phyloP scores from a whole-genome alignment of 495 filamentous ascomycete species.

The Daldinia concentrica region DNA sequence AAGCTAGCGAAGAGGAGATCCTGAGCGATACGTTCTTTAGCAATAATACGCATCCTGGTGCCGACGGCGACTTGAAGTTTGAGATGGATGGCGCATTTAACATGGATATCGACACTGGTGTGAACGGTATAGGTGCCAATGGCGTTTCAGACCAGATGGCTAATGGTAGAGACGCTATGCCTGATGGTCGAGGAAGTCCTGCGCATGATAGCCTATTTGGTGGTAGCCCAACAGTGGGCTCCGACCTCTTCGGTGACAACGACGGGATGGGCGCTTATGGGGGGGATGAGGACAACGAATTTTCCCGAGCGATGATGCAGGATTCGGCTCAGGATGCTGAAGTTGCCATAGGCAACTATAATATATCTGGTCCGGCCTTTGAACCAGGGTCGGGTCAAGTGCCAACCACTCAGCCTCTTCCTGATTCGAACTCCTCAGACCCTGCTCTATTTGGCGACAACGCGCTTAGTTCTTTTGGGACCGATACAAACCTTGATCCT shows the following conservation, averaged over 20 bases:
- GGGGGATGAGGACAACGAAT: conserved; percentile 86
- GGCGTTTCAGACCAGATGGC: conserved; percentile 37
- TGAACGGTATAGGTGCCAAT: conserved; percentile 37
- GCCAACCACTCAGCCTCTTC: conserved; percentile 25
- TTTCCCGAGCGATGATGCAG: conserved; percentile 80
- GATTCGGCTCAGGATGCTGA: conserved; percentile 51
- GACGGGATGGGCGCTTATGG: conserved; percentile 71
- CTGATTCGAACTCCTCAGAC: conserved; percentile 17
- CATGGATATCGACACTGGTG: conserved; percentile 11
- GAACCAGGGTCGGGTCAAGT: conserved; percentile 34
- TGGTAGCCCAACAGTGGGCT: conserved; percentile 62
- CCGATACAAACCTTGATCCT: conserved; percentile 21
- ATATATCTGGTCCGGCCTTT: conserved; percentile 38
- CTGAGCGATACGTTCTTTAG: conserved; percentile 73
- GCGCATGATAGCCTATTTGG: conserved; percentile 78
- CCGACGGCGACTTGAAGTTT: conserved; percentile 23
- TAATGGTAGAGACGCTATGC: conserved; percentile 39
- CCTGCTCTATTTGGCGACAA: conserved; percentile 24
- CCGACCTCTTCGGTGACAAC: conserved; percentile 67
- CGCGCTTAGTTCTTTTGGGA: conserved; percentile 25
- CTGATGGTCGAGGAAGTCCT: conserved; percentile 68
- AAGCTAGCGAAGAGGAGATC: conserved; percentile 66
- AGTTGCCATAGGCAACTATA: conserved; percentile 49
- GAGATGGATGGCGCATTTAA: conserved; percentile 26
- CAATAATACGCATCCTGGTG: conserved; percentile 55